phyloP scores from a whole-genome alignment of 1,284 basidiomycete species.

The Apiotrichum siamense region DNA sequence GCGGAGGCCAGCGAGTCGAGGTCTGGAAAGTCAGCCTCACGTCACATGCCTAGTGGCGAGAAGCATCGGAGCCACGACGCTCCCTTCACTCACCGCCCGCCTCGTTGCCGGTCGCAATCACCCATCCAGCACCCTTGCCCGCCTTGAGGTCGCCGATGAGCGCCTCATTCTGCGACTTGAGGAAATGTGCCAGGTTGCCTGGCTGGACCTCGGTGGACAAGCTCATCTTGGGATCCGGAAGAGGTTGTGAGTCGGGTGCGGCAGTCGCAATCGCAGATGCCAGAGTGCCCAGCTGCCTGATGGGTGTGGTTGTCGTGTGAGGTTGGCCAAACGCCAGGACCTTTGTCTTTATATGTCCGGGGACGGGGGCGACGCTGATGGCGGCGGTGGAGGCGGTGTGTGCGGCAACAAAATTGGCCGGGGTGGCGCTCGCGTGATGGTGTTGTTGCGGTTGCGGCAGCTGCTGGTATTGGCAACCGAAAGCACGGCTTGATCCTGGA shows the following conservation, averaged over 20 bases:
- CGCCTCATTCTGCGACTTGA: constrained; percentile 47
- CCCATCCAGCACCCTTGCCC: constrained; percentile 60
- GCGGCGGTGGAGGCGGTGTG: not conserved
- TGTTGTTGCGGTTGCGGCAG: no score
- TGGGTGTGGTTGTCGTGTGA: no score
- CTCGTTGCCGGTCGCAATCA: constrained; percentile 82
- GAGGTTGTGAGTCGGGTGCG: not conserved
- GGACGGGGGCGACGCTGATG: no score
- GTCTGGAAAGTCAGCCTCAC: constrained; percentile 55
- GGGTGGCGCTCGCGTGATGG: no score
- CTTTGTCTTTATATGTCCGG: no score
- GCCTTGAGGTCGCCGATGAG: constrained; percentile 51
- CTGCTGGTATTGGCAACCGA: not conserved
- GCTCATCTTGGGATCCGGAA: not conserved
- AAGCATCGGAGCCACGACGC: no score
- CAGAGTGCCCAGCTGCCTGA: no score
- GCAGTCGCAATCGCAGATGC: not conserved
- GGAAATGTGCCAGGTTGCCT: constrained; percentile 42
- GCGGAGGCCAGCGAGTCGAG: constrained; percentile 80
- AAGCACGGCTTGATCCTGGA: not conserved
- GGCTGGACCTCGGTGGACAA: not conserved
- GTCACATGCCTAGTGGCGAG: not conserved
- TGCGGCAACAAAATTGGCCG: not conserved
- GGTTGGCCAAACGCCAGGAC: no score
- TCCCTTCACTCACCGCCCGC: constrained; percentile 79